phyloP scores from a whole-genome alignment of 2,329 filamentous ascomycete species.

The Tolypocladium nubicola region DNA sequence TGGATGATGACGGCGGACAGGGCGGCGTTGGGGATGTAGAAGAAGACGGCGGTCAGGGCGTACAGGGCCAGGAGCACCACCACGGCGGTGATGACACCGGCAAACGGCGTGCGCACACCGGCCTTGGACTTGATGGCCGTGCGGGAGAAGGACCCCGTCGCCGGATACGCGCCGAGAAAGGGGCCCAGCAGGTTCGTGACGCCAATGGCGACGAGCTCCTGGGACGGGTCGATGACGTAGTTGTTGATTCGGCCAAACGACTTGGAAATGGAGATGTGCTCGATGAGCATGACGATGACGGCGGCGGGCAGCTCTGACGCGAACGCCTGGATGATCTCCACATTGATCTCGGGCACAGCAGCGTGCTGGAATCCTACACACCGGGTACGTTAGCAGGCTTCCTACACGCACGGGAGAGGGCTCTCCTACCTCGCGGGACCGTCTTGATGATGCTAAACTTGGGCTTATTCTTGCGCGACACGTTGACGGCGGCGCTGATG shows the following conservation, averaged over 20 bases:
- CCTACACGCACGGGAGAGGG: not conserved
- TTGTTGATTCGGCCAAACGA: conserved; percentile 74
- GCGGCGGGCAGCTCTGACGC: conserved; percentile 57
- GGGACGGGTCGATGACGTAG: conserved; percentile 70
- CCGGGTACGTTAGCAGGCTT: not conserved
- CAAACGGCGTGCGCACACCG: conserved; percentile 77
- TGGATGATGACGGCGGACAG: conserved; percentile 84
- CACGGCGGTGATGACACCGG: conserved; percentile 72
- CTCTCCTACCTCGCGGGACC: conserved; percentile 53
- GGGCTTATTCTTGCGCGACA: conserved; percentile 43
- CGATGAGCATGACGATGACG: conserved; percentile 68
- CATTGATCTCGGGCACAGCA: conserved; percentile 51
- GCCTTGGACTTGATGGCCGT: conserved; percentile 94
- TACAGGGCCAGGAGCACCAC: conserved; percentile 80
- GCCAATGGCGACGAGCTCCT: conserved; percentile 69
- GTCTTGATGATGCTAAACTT: conserved; percentile 53
- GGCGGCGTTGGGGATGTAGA: conserved; percentile 70
- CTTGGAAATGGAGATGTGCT: conserved; percentile 76
- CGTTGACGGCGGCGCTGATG: conserved; percentile 63
- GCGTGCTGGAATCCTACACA: conserved; percentile 56
- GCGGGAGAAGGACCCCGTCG: conserved; percentile 81
- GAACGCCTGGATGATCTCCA: conserved; percentile 50
- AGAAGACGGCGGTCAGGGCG: conserved; percentile 73
- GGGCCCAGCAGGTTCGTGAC: conserved; percentile 65
- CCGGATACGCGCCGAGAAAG: conserved; percentile 74